Percentiles rank a stretch among this genome's conserved stretches.
Evolutionary conservation across 805 yeast species (phyloP).

Genomic region (Schwanniomyces occidentalis): DNA sequence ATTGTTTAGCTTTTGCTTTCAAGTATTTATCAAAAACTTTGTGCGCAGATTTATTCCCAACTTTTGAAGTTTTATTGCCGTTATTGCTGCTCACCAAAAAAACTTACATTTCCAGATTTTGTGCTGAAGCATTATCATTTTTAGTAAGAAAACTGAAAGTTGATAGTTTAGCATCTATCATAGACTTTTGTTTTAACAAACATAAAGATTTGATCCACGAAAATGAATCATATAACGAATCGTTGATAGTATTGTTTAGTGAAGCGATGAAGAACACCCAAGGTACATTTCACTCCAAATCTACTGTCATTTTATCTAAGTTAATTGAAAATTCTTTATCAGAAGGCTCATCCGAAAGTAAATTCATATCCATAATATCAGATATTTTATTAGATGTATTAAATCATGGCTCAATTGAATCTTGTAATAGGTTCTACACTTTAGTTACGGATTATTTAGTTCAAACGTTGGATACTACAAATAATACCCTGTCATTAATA

Average conservation of each 20-base stretch:
- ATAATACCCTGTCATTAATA: constrained; percentile 15
- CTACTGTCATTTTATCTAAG: constrained; percentile 49
- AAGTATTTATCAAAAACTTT: constrained; percentile 75
- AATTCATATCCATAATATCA: constrained; percentile 46
- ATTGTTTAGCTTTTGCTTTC: constrained; percentile 82
- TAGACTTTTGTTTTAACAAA: constrained; percentile 43
- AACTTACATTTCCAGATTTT: constrained; percentile 71
- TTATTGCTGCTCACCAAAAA: constrained; percentile 58
- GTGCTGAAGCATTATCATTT: constrained; percentile 89
- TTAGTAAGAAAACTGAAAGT: constrained; percentile 67
- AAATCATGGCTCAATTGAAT: constrained; percentile 51
- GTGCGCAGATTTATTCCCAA: constrained; percentile 62
- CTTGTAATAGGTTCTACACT: constrained; percentile 46
- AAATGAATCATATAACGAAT: constrained; percentile 51
- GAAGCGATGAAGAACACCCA: constrained; percentile 75
- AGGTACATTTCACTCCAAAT: constrained; percentile 73
- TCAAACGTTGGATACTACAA: constrained; percentile 11
- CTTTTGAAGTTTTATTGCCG: constrained; percentile 66
- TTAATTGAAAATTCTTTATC: constrained; percentile 39
- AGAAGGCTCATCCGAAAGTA: constrained; percentile 12
- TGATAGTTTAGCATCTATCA: constrained; percentile 46
- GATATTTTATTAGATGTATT: constrained; percentile 59
- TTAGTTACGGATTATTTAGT: constrained; percentile 23
- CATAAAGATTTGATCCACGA: constrained; percentile 30
- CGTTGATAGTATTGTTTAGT: constrained; percentile 62